These are phyloP conservation scores for Starmera quercuum DNA, from an alignment of 805 yeast species.

Conservation along the genomic window DNA sequence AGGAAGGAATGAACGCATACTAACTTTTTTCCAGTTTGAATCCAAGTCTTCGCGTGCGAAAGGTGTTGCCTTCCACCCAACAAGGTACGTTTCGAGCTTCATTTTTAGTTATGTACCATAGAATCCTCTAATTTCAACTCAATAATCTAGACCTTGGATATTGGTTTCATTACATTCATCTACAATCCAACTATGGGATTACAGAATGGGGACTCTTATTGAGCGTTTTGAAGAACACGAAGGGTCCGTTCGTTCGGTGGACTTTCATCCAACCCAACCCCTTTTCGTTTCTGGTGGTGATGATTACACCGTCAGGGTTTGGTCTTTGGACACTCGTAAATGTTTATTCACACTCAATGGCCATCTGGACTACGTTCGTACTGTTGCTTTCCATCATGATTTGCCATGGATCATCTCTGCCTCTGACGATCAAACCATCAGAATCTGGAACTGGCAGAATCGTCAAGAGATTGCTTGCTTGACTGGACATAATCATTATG, in stretches of 20 bases:
- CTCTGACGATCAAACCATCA: slow-evolving; percentile 96
- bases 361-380: slow-evolving; percentile 91
- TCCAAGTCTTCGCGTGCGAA: slow-evolving; percentile 97
- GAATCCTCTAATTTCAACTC: slow-evolving; percentile 9
- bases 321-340: slow-evolving; percentile 90
- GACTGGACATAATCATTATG: slow-evolving; percentile 98
- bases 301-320: slow-evolving; percentile 89
- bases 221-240: slow-evolving; percentile 97
- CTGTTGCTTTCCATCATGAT: slow-evolving; percentile 90
- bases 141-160: slow-evolving; percentile 73
- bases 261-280: slow-evolving; percentile 97
- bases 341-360: slow-evolving; percentile 89
- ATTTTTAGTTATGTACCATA: not conserved
- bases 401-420: slow-evolving; percentile 96
- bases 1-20: no score
- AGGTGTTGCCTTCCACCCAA: slow-evolving; percentile 96
- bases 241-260: slow-evolving; percentile 95
- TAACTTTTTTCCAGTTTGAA: slow-evolving; percentile 55
- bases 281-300: slow-evolving; percentile 96
- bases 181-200: slow-evolving; percentile 99
- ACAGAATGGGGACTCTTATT: slow-evolving; percentile 96
- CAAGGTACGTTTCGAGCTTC: slow-evolving; percentile 31
- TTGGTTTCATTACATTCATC: slow-evolving; percentile 91
- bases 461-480: slow-evolving; percentile 94
- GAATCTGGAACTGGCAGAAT: slow-evolving; percentile 99